Evolutionary conservation across 2,329 filamentous ascomycete species (phyloP).

Genomic region (Tolypocladium album): DNA sequence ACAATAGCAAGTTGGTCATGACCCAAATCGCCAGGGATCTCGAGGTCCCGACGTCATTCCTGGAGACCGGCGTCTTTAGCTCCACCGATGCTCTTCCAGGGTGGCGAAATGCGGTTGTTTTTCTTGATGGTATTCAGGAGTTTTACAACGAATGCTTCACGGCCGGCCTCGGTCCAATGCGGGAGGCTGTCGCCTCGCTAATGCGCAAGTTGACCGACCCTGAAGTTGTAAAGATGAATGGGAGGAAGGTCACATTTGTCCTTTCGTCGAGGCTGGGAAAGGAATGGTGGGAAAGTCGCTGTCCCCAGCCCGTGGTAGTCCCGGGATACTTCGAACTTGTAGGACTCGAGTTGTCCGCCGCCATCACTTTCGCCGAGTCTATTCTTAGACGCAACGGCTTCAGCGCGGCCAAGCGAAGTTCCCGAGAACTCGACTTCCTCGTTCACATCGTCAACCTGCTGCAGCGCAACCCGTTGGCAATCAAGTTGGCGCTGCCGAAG

Average conservation of each 20-base stretch:
- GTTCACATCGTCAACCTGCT: not conserved
- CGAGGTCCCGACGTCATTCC: not conserved
- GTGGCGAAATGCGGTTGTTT: not conserved
- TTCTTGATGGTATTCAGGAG: not conserved
- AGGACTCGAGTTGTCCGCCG: not conserved
- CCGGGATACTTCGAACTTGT: not conserved
- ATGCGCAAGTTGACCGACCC: not conserved
- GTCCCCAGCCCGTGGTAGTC: not conserved
- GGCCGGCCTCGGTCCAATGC: not conserved
- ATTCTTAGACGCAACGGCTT: not conserved
- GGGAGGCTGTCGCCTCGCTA: not conserved
- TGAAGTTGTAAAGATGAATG: not conserved
- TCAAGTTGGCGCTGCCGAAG: not conserved
- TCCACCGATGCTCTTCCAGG: not conserved
- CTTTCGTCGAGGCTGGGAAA: not conserved
- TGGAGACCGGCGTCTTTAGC: not conserved
- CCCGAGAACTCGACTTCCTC: not conserved
- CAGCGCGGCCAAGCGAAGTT: not conserved
- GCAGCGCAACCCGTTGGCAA: not conserved
- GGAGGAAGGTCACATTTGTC: not conserved
- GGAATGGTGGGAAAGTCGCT: not conserved
- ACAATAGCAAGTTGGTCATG: not conserved
- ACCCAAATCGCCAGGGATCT: not conserved
- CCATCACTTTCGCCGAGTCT: not conserved
- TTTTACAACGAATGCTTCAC: not conserved